Evolutionary conservation across 2,329 filamentous ascomycete genomes (phyloP), one percentile per base, ranked within the genome.

Genomic region (Atkinsonella hypoxylon): DNA sequence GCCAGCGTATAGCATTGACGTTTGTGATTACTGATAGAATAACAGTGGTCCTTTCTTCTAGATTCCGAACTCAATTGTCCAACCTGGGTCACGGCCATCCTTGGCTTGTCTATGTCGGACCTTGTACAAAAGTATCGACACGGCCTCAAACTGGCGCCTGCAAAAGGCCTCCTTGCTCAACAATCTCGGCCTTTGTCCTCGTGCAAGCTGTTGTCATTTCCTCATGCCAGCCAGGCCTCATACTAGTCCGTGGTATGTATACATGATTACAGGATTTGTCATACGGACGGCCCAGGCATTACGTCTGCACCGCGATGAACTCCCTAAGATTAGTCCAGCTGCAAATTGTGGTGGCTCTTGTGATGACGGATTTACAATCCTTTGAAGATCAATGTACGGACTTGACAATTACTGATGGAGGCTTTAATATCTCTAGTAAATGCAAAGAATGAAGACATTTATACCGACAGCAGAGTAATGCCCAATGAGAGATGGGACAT

Each of bases 211-310:
- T 83, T 48, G 65, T 76, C 1, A 66, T 85, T 0, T 80, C 53
- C 67, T 85, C 6, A 67, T 77, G 4, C 66, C 77, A 1, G 70
- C 77, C 9, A 72, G 75, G 15, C 70, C 71, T 11, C 70, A 75
- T 40, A 75, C 78, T 40, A 73, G 73, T 57, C 63, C 76, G 47
- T 60, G 72, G 4, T 78, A 80, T 3, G 72, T 79, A 5, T 85
- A 82, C 79, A 79, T 80, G 39, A 67, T 86, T 55, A 81, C 78
- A 0, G 82, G 81, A 0, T 70, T 84, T 1, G 74, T 76, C n/a
- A 74, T 81, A 17, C 68, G 76, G 6, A 76, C 80, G 59, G 74
- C 69, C 13, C 73, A 77, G 32, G 70, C 73, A 10, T 65, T 81
- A 22, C 76, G 77, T 0, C 65, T 81, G 34, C 77, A 81, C 50